A percentile compares a stretch with the other conserved stretches of the same genome.
Conservation (phyloP, 1,284 basidiomycete genomes). For the Heterobasidion irregulare region DNA sequence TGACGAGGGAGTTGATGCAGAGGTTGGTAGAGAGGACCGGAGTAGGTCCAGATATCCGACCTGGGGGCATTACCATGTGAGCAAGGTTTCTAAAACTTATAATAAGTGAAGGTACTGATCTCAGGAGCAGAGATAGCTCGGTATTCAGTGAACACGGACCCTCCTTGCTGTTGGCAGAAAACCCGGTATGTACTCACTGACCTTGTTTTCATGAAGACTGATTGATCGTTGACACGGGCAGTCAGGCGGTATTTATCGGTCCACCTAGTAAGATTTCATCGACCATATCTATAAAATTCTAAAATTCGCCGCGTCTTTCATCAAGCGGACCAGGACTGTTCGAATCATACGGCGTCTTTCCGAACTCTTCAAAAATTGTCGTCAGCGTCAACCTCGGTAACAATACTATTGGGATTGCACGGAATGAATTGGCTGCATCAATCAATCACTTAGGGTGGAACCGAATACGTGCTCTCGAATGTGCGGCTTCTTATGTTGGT, state of each 20-base stretch:
- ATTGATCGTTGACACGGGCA: background rate
- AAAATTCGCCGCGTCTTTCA: background rate
- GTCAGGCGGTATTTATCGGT: background rate
- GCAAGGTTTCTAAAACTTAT: background rate
- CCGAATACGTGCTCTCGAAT: constrained; percentile 22
- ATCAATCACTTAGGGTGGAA: constrained; percentile 22
- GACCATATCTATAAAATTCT: background rate
- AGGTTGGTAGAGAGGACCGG: constrained; percentile 25
- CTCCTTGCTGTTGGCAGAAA: constrained; percentile 19
- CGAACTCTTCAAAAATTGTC: constrained; percentile 21
- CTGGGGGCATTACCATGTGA: constrained; percentile 27
- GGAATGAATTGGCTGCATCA: constrained; percentile 21
- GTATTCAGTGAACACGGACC: constrained; percentile 20
- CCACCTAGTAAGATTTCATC: constrained; percentile 1
- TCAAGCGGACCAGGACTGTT: constrained; percentile 23
- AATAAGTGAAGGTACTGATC: background rate
- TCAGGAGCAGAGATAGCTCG: constrained; percentile 17
- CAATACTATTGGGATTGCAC: constrained; percentile 23
- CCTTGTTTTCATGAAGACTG: background rate
- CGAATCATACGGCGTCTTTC: constrained; percentile 22
- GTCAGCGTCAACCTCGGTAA: constrained; percentile 27
- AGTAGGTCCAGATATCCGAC: constrained; percentile 22
- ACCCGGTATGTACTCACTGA: constrained; percentile 14
- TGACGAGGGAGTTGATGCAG: constrained; percentile 22
- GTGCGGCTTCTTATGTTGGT: constrained; percentile 12